A percentile compares a stretch with the other conserved stretches of the same genome.
phyloP scores from a whole-genome alignment of 2,329 filamentous ascomycete species.

The Hirsutella minnesotensis region DNA sequence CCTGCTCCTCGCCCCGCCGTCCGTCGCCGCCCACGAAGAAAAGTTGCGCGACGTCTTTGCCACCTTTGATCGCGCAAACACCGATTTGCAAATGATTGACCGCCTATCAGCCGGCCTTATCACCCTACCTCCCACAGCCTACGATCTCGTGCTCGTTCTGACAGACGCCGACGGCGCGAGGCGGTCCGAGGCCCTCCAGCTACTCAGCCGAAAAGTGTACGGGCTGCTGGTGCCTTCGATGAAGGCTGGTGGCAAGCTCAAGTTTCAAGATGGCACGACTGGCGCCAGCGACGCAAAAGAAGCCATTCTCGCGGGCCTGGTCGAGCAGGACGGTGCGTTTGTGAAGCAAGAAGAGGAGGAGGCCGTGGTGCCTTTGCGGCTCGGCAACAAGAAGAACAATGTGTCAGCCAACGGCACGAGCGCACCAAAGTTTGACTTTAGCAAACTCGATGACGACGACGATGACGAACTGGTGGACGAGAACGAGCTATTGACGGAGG shows the following conservation, averaged over 20 bases:
- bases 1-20: slow-evolving; percentile 81
- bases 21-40: slow-evolving; percentile 74
- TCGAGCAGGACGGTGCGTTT: slow-evolving; percentile 53
- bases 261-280: slow-evolving; percentile 55
- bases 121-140: slow-evolving; percentile 61
- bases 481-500: slow-evolving; percentile 72
- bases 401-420: slow-evolving; percentile 43
- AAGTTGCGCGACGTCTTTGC: slow-evolving; percentile 60
- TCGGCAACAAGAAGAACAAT: slow-evolving; percentile 25
- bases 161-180: slow-evolving; percentile 61
- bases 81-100: slow-evolving; percentile 97
- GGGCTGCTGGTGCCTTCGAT: slow-evolving; percentile 57
- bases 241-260: slow-evolving; percentile 54
- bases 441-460: slow-evolving; percentile 40
- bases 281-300: slow-evolving; percentile 48
- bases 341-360: slow-evolving; percentile 57
- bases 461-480: slow-evolving; percentile 89
- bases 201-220: slow-evolving; percentile 59
- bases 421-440: slow-evolving; percentile 42
- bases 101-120: slow-evolving; percentile 75
- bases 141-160: slow-evolving; percentile 76
- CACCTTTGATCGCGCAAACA: slow-evolving; percentile 59
- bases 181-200: slow-evolving; percentile 46
- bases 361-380: slow-evolving; percentile 41
- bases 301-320: slow-evolving; percentile 71